Evolutionary conservation across 495 filamentous ascomycete genomes (phyloP).

Genomic region (Opeltia flavorubescens): DNA sequence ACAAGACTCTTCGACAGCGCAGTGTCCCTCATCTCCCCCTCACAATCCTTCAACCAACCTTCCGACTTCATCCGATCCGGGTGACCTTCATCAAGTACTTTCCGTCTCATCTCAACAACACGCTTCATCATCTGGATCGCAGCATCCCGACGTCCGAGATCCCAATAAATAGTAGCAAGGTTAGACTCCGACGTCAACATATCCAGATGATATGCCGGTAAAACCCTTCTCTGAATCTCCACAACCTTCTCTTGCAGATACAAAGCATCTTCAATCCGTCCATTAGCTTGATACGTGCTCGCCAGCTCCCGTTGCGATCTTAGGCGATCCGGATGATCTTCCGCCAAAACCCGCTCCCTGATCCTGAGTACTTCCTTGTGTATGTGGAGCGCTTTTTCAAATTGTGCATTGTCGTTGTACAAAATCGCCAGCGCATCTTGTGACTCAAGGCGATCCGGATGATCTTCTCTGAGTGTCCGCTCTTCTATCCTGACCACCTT

Average conservation of each 20-base stretch:
- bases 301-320: constrained; percentile 17
- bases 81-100: background rate
- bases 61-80: background rate
- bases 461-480: constrained; percentile 16
- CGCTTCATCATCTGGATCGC: background rate
- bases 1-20: too few species aligned
- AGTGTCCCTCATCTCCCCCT: too few species aligned
- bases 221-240: too few species aligned
- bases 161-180: background rate
- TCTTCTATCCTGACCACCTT: constrained; percentile 1
- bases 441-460: constrained; percentile 16
- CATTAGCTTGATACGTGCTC: too few species aligned
- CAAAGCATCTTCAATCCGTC: too few species aligned
- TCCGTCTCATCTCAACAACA: background rate
- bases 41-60: background rate
- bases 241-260: too few species aligned
- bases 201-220: background rate
- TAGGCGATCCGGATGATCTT: constrained; percentile 19
- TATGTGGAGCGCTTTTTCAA: too few species aligned
- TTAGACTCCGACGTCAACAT: background rate
- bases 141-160: background rate
- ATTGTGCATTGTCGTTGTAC: too few species aligned
- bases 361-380: background rate
- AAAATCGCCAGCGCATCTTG: constrained; percentile 16
- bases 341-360: constrained; percentile 8